Percentiles rank a stretch among this genome's conserved stretches.
phyloP scores from a whole-genome alignment of 192 early-diverging fungal species.

The Radiomyces spectabilis region DNA sequence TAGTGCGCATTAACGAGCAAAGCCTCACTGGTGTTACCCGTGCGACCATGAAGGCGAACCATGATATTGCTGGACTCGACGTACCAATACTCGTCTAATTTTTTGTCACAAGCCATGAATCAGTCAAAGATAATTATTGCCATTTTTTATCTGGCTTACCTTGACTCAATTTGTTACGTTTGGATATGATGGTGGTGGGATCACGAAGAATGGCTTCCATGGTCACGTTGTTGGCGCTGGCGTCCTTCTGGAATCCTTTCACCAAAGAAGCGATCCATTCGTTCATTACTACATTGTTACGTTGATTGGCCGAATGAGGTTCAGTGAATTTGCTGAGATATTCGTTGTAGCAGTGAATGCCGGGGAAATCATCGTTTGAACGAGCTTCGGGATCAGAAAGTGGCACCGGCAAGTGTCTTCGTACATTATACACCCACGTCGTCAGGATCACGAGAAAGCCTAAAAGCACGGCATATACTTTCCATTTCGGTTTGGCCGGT shows the following conservation, averaged over 20 bases:
- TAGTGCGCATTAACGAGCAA: slow-evolving; percentile 65
- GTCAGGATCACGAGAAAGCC: not conserved
- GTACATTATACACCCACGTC: not conserved
- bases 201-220: slow-evolving; percentile 22
- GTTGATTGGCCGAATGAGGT: slow-evolving; percentile 28
- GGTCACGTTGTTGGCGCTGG: slow-evolving; percentile 2
- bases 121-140: too few relatives aligned
- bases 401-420: not conserved
- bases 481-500: too few relatives aligned
- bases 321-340: slow-evolving; percentile 17
- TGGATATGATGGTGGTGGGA: not conserved
- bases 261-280: slow-evolving; percentile 9
- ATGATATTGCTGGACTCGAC: slow-evolving; percentile 48
- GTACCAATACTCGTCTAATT: slow-evolving; percentile 24
- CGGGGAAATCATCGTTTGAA: slow-evolving; percentile 12
- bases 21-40: slow-evolving; percentile 31
- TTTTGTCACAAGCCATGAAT: not conserved
- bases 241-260: not conserved
- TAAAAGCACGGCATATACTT: not conserved
- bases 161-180: slow-evolving; percentile 3
- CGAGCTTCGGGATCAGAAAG: not conserved
- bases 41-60: slow-evolving; percentile 50
- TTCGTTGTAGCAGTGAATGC: slow-evolving; percentile 24
- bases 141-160: not conserved
- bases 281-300: slow-evolving; percentile 12